These are phyloP conservation scores for Viridothelium virens DNA, from an alignment of 495 filamentous ascomycete genomes.

Conservation along the genomic window DNA sequence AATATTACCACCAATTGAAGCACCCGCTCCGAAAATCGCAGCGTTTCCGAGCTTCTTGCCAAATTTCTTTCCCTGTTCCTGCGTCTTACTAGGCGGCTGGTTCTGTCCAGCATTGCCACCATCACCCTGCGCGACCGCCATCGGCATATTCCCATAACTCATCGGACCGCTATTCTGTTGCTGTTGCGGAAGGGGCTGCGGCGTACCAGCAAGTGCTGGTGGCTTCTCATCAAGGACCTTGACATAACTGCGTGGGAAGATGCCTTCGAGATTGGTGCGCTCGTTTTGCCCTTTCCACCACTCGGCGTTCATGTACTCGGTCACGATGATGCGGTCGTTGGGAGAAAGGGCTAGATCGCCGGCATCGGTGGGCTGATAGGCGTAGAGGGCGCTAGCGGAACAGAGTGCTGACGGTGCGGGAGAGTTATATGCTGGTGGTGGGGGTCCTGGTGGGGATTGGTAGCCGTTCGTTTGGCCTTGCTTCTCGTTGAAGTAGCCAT, in stretches of 20 bases:
- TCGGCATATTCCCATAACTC: conserved; percentile 42
- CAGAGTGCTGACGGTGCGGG: conserved; percentile 39
- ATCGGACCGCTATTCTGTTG: background rate
- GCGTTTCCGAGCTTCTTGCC: conserved; percentile 65
- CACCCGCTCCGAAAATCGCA: conserved; percentile 57
- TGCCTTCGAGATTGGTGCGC: conserved; percentile 73
- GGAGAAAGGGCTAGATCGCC: conserved; percentile 70
- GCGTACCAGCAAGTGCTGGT: conserved; percentile 27
- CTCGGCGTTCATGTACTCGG: conserved; percentile 88
- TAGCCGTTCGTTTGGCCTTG: conserved; percentile 41
- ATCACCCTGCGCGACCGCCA: conserved; percentile 29
- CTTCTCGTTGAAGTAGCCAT: conserved; percentile 37
- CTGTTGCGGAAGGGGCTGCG: conserved; percentile 17
- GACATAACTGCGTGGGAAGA: conserved; percentile 90
- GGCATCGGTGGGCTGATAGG: conserved; percentile 66
- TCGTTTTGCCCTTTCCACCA: conserved; percentile 90
- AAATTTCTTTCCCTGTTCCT: conserved; percentile 61
- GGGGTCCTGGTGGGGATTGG: conserved; percentile 43
- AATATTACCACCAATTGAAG: conserved; percentile 83
- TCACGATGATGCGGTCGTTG: conserved; percentile 68
- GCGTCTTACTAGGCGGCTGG: conserved; percentile 41
- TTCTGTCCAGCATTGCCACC: conserved; percentile 22
- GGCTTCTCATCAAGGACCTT: conserved; percentile 40
- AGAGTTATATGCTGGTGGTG: conserved; percentile 36
- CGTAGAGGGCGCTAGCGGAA: conserved; percentile 73